Evolutionary conservation across 805 yeast genomes (phyloP), one percentile per base, ranked within the genome.

Genomic region (Kodamaea laetipori): DNA sequence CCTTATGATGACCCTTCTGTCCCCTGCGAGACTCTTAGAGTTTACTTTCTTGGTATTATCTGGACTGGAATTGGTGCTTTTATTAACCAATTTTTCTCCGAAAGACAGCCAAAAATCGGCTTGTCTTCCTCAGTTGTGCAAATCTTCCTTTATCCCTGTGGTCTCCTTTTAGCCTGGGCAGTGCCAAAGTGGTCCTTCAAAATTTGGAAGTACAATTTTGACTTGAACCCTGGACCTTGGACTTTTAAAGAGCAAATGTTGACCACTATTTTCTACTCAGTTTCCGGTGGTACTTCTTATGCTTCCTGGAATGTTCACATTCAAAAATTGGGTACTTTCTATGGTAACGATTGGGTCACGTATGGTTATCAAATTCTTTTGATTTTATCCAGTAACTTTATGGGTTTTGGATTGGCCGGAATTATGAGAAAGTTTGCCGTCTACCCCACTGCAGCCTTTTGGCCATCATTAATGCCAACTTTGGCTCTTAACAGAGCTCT

Each of bases 221-320:
- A 50, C 6, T 57, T 81, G 42, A 80, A 80, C 57, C 84, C 83
- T 2, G 84, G 86, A 8, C 83, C 84, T 9, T 83, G 85, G 83
- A 64, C 71, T 21, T 67, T 60, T 49, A 82, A 82, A 55, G 87
- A 82, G 53, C 88, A 82, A 58, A 79, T 81, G 81, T 69, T 83
- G 45, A 68, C 83, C 1, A 77, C 87, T 6, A 54, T 72, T 21
- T 64, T 66, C 54, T 66, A 56, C 52, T 58, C 67, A 31, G 67
- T 69, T 18, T 64, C 69, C 27, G 53, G 56, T 26, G 51, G 63
- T 27, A 52, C 54, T 42, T 50, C 57, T 36, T 64, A 46, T 26
- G 56, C 51, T 13, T 8, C 40, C 7, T 27, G 5, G 23, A 38
- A 41, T 16, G 41, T 45, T 15, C 41, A 40, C 19, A 28, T 40